Evolutionary conservation across 2,329 filamentous ascomycete species (phyloP), one percentile per base, ranked within the genome.

Genomic region (Diaporthe citrichinensis): DNA sequence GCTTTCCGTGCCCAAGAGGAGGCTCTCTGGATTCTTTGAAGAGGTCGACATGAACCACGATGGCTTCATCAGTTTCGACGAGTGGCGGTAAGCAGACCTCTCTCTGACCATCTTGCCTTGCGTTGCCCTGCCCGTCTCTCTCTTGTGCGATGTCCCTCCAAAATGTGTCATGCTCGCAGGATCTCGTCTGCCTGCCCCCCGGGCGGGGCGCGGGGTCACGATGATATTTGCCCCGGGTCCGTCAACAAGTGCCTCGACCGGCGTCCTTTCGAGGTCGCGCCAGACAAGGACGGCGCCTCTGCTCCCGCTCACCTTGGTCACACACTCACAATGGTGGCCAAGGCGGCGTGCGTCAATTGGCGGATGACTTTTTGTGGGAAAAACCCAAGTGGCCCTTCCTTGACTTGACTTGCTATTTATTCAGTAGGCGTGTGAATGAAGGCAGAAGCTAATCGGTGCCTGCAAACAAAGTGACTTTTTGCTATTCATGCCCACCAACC

Each of bases 31-130:
- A 77, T 98, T 99, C 86, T 98, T 99, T 82, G 87, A 90, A 78
- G 94, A 98, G 82, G 94, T 99, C 80, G 97, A 99, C 83, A 90
- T 91, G 82, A 96, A 99, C 85, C 91, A 93, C 79, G 96, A 99
- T 83, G 95, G 95, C 65, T 92, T 87, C 78, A 98, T 98, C 79
- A 95, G 90, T 77, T 98, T 98, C 85, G 92, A 95, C 79, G 97
- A 99, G 89, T 98, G 97, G 97, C 93, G 96, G 96, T 98, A 92
- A 85, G 93, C 88, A 46, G 12, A 51, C 34, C 76, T 74, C 73
- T 28, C 72, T 78, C 75, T 76, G 10, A 62, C 69, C 73, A 36
- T 72, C 49, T 74, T 74, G 55, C 65, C 74, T 46, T 49, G 36
- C 65, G 34, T 28, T 53, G 46, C 44, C 46, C 25, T 39, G n/a